phyloP scores from a whole-genome alignment of 2,329 filamentous ascomycete species.

The Keithomyces neogunnii region DNA sequence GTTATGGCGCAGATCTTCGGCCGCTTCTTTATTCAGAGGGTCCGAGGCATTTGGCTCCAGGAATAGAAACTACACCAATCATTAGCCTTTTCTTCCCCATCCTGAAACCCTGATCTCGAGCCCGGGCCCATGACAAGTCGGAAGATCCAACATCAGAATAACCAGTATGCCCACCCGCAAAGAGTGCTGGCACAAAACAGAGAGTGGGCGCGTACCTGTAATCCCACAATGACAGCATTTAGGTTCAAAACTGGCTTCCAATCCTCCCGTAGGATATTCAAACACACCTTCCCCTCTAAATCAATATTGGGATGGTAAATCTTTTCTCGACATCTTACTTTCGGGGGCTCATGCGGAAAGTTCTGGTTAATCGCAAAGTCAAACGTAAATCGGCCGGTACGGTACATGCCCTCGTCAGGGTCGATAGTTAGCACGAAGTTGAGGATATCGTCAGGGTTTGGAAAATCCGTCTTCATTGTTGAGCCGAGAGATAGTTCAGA shows the following conservation, averaged over 20 bases:
- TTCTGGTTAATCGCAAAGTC: conserved; percentile 87
- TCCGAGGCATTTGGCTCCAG: conserved; percentile 95
- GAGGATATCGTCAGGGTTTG: conserved; percentile 76
- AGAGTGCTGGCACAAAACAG: neutral
- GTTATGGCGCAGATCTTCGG: conserved; percentile 80
- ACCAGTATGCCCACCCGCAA: neutral
- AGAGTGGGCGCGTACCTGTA: conserved; percentile 54
- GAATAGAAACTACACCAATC: conserved; percentile 69
- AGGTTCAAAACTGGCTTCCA: conserved; percentile 98
- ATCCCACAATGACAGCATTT: conserved; percentile 90
- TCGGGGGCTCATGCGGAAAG: conserved; percentile 95
- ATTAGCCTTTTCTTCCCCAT: conserved; percentile 11
- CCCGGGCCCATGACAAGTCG: neutral
- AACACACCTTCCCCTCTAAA: conserved; percentile 91
- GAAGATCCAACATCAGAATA: neutral
- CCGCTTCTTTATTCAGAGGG: conserved; percentile 96
- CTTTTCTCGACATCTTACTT: conserved; percentile 94
- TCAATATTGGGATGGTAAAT: conserved; percentile 99
- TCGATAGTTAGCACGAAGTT: conserved; percentile 76
- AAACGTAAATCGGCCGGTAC: conserved; percentile 79
- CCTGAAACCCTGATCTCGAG: too few species aligned
- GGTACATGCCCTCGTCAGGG: conserved; percentile 84
- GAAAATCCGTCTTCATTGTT: conserved; percentile 76
- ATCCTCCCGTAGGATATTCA: conserved; percentile 95
- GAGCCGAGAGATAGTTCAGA: conserved; percentile 69